A percentile compares a stretch with the other conserved stretches of the same genome.
phyloP scores from a whole-genome alignment of 2,329 filamentous ascomycete genomes.

The Berkeleyomyces basicola region DNA sequence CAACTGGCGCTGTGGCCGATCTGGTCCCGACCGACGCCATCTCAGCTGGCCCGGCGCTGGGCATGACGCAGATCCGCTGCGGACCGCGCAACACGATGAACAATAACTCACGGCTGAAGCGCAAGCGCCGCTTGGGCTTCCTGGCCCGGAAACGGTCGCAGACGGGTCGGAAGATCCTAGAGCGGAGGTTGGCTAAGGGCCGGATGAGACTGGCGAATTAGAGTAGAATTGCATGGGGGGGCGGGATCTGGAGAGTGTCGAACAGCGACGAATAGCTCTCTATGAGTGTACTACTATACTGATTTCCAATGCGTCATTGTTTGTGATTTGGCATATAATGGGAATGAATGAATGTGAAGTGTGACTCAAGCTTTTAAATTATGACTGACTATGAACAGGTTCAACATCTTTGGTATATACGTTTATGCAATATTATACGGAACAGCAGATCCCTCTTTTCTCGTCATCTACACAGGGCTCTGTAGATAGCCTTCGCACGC shows the following conservation, averaged over 20 bases:
- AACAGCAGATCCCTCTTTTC: background rate
- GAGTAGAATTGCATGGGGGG: background rate
- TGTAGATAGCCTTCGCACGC: constrained; percentile 17
- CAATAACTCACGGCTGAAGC: constrained; percentile 34
- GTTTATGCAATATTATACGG: background rate
- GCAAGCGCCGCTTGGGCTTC: constrained; percentile 44
- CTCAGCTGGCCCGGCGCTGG: constrained; percentile 36
- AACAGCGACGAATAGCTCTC: background rate
- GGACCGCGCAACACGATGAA: constrained; percentile 43
- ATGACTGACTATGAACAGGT: background rate
- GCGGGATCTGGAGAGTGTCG: background rate
- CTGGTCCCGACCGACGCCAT: constrained; percentile 30
- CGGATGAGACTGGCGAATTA: constrained; percentile 18
- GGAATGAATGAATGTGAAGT: background rate
- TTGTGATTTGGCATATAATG: background rate
- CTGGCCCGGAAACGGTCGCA: constrained; percentile 32
- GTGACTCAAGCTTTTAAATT: background rate
- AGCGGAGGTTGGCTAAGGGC: constrained; percentile 36
- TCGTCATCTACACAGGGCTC: constrained; percentile 5
- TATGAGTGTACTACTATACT: constrained; percentile 7
- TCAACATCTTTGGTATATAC: background rate
- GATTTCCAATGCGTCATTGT: constrained; percentile 5
- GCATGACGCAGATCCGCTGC: constrained; percentile 35
- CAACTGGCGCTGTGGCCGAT: constrained; percentile 22
- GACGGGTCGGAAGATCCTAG: constrained; percentile 36